These are phyloP conservation scores for Hydrangea macrophylla DNA, from an alignment of 148 eudicot species.

Conservation along the genomic window DNA sequence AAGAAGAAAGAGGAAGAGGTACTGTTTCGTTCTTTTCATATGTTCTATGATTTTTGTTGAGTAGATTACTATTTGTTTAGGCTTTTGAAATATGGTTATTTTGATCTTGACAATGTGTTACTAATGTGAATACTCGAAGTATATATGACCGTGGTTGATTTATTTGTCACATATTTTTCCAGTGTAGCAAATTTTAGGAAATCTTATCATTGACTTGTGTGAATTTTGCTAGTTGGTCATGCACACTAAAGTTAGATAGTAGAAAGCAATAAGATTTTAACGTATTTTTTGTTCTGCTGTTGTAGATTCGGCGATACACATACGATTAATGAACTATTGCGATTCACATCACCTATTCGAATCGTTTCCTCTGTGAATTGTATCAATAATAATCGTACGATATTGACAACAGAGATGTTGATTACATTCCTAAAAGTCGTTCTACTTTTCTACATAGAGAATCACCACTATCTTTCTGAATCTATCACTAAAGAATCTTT, in stretches of 20 bases:
- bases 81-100: too few relatives aligned
- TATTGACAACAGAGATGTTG: too few relatives aligned
- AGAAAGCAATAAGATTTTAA: neutral
- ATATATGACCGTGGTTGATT: too few relatives aligned
- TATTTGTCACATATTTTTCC: too few relatives aligned
- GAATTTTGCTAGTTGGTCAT: neutral
- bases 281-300: constrained; percentile 12
- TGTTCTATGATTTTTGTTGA: too few relatives aligned
- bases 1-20: constrained; percentile 81
- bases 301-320: constrained; percentile 43
- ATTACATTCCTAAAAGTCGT: neutral
- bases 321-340: too few relatives aligned
- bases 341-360: too few relatives aligned
- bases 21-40: constrained; percentile 17
- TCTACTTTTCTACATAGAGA: neutral
- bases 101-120: too few relatives aligned
- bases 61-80: too few relatives aligned
- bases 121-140: too few relatives aligned
- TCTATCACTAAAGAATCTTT: neutral
- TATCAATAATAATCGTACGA: too few relatives aligned
- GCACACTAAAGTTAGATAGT: neutral
- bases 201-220: constrained; percentile 3
- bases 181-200: constrained; percentile 36
- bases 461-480: neutral
- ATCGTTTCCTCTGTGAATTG: too few relatives aligned